Base-by-base conservation (phyloP, 2,329 filamentous ascomycete species). In the Diplodia corticola region DNA sequence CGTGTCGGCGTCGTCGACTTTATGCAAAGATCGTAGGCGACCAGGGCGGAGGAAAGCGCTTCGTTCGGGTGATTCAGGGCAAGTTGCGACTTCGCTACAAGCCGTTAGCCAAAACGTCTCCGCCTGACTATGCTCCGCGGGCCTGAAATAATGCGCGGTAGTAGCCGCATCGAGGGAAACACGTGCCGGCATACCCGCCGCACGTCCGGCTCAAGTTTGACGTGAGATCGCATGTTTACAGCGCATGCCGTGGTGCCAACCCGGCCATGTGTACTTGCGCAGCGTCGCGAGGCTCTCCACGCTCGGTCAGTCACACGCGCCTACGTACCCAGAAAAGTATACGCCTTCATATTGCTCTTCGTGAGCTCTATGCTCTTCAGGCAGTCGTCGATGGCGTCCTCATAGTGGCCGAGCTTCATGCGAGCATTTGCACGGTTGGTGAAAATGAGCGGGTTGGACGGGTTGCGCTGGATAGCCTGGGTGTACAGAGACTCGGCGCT, bases 341-440 rank as follows among this genome's bases (percentile, higher is more conserved):
- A 86, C 7, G 91, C 92, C 79, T 98, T 98, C 81, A 96, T 89
- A 71, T 86, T 88, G 53, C 80, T 80, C 22, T 84, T 82, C 30
- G 86, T 81, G 5, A 96, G 83, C 67, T 87, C 84, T 59, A 97
- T 88, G 69, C 91, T 92, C 61, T 87, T 83, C 63, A 89, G 79
- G 74, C 93, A 94, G 78, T 97, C 93, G 67, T 87, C 82, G 69
- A 95, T 89, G 57, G 90, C 92, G 10, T 84, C 88, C 33, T 91
- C 85, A 86, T 89, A 96, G 71, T 87, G 83, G 68, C 84, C 80
- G 24, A 96, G 85, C 78, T 90, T 91, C 67, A 95, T 83, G 48
- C 93, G 87, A 3, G 90, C 88, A 80, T 97, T 90, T 61, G 93
- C 91, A 64, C 93, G 91, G 80, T 97, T 98, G 46, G 92, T 94